Conservation (phyloP, 2,329 filamentous ascomycete species). For the Xylaria sp. region DNA sequence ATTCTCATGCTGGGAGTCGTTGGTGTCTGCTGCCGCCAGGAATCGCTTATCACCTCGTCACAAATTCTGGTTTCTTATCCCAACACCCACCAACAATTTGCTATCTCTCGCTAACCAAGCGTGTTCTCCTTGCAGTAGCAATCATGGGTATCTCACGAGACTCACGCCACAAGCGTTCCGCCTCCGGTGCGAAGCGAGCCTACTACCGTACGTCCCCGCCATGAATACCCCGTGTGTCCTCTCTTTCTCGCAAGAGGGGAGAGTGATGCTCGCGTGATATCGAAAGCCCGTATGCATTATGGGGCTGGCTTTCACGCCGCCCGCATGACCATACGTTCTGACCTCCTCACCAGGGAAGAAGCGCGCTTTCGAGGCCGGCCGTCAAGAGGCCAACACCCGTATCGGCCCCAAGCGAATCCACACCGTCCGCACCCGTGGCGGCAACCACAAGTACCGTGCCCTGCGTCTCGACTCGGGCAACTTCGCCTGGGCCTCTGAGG, state of each 20-base stretch:
- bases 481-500: slow-evolving; percentile 99
- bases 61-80: slow-evolving; percentile 11
- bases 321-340: slow-evolving; percentile 72
- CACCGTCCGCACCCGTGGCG: slow-evolving; percentile 95
- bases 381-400: slow-evolving; percentile 99
- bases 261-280: slow-evolving; percentile 43
- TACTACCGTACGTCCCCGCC: slow-evolving; percentile 78
- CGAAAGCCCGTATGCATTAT: slow-evolving; percentile 74
- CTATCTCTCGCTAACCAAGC: slow-evolving; percentile 37
- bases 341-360: slow-evolving; percentile 86
- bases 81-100: not conserved
- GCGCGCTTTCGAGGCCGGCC: slow-evolving; percentile 99
- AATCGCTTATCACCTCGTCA: not conserved
- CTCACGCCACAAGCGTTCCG: slow-evolving; percentile 99
- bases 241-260: slow-evolving; percentile 10
- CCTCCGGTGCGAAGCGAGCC: slow-evolving; percentile 97
- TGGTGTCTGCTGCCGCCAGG: not conserved
- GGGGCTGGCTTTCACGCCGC: slow-evolving; percentile 40
- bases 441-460: slow-evolving; percentile 99
- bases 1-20: slow-evolving; percentile 1
- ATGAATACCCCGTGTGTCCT: slow-evolving; percentile 39
- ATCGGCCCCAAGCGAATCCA: slow-evolving; percentile 97
- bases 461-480: slow-evolving; percentile 99
- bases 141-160: slow-evolving; percentile 99
- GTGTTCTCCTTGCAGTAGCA: slow-evolving; percentile 69